A percentile compares a stretch with the other conserved stretches of the same genome.
Evolutionary conservation across 2,329 filamentous ascomycete species (phyloP).

Genomic region (Diplodia intermedia): DNA sequence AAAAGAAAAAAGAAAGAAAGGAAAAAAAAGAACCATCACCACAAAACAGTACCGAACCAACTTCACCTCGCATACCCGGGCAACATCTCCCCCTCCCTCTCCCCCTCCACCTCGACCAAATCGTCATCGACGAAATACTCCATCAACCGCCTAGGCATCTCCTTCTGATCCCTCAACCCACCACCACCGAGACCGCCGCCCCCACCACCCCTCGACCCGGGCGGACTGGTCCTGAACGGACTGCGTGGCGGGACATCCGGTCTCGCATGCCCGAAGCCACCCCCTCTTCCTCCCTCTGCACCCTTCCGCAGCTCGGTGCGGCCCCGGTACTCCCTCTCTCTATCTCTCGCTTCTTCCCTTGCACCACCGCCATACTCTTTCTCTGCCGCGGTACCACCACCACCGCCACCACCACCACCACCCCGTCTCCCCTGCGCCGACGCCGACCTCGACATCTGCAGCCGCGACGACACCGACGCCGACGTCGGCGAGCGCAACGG

Average conservation of each 20-base stretch:
- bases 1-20: neutral
- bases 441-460: too few species aligned
- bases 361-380: neutral
- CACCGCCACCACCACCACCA: too few species aligned
- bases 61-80: constrained; percentile 22
- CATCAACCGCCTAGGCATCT: constrained; percentile 24
- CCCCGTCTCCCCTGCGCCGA: neutral
- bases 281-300: neutral
- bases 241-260: constrained; percentile 18
- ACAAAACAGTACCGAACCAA: neutral
- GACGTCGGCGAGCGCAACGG: neutral
- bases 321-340: neutral
- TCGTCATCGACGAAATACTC: constrained; percentile 27
- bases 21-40: neutral
- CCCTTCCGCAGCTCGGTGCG: neutral
- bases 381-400: neutral
- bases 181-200: neutral
- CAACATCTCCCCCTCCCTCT: constrained; percentile 23
- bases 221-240: constrained; percentile 14
- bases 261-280: neutral
- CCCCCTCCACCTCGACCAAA: constrained; percentile 6
- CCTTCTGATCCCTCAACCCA: constrained; percentile 14
- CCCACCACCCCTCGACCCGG: neutral
- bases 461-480: too few species aligned
- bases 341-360: too few species aligned